A percentile compares a stretch with the other conserved stretches of the same genome.
Evolutionary conservation across 2,329 filamentous ascomycete species (phyloP).

Genomic region (Coniochaeta sp.): DNA sequence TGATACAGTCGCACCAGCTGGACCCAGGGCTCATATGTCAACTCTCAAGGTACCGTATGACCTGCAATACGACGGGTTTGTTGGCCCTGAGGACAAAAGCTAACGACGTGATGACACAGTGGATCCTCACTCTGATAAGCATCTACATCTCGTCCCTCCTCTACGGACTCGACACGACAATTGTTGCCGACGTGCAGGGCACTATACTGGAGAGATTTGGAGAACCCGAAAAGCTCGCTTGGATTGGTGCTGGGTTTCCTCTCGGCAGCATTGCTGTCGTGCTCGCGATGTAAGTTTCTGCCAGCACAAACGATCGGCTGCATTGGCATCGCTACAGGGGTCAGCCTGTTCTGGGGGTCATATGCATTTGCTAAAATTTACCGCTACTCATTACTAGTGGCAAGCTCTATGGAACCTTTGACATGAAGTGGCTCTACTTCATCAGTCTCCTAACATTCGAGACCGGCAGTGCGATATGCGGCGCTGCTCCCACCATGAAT

Average conservation of each 20-base stretch:
- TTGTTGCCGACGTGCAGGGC: conserved; percentile 35
- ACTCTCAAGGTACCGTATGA: no score
- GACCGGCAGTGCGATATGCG: conserved; percentile 22
- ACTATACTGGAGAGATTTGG: conserved; percentile 28
- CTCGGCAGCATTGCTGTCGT: conserved; percentile 19
- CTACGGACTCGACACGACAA: conserved; percentile 32
- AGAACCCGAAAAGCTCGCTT: conserved; percentile 29
- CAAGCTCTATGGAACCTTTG: conserved; percentile 7
- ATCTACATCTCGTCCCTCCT: conserved; percentile 21
- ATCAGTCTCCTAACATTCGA: conserved; percentile 19
- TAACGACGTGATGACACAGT: conserved; percentile 4
- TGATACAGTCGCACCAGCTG: no score
- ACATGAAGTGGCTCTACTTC: conserved; percentile 14
- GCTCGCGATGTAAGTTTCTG: conserved; percentile 6
- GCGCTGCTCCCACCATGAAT: conserved; percentile 13
- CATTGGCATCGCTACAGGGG: no score
- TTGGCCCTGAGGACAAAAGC: no score
- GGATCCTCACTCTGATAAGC: conserved; percentile 17
- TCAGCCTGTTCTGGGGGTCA: no score
- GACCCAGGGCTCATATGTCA: no score
- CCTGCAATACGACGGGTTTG: no score
- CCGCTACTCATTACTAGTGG: not conserved
- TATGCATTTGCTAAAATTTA: no score
- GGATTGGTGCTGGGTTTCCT: conserved; percentile 30
- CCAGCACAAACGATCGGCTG: no score